These are phyloP conservation scores for Saururus chinensis DNA, from an alignment of 164 flowering plant species.

Conservation along the genomic window DNA sequence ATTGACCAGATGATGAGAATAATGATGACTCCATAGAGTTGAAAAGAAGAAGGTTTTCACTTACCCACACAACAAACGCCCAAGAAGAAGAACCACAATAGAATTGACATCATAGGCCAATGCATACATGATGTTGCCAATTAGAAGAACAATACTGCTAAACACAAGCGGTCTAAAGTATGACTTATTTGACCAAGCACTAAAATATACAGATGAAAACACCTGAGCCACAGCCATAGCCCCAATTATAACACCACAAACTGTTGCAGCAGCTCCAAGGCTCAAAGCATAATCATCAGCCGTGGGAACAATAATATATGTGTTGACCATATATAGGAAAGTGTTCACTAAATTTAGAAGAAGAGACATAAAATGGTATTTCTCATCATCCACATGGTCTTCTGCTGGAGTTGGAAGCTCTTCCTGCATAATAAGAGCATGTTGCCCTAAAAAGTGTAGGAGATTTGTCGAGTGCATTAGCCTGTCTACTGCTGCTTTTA, in stretches of 20 bases:
- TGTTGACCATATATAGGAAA: slow-evolving; percentile 52
- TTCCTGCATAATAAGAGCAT: slow-evolving; percentile 47
- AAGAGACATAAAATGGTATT: slow-evolving; percentile 43
- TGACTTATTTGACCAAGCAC: slow-evolving; percentile 64
- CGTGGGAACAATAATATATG: slow-evolving; percentile 55
- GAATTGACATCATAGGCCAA: slow-evolving; percentile 54
- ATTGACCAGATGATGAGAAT: not conserved
- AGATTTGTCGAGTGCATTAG: slow-evolving; percentile 37
- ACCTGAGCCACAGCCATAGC: slow-evolving; percentile 61
- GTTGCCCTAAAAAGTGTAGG: slow-evolving; percentile 44
- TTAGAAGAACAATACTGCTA: slow-evolving; percentile 47
- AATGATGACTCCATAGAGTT: not conserved
- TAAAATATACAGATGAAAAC: slow-evolving; percentile 52
- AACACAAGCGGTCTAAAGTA: slow-evolving; percentile 51
- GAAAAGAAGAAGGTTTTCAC: slow-evolving; percentile 1
- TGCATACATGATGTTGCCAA: slow-evolving; percentile 43
- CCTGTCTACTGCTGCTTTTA: slow-evolving; percentile 42
- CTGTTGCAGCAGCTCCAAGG: slow-evolving; percentile 58
- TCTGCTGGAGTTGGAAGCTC: slow-evolving; percentile 32
- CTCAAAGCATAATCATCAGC: slow-evolving; percentile 47
- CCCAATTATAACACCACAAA: slow-evolving; percentile 56
- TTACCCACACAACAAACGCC: slow-evolving; percentile 56
- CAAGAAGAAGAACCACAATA: slow-evolving; percentile 35
- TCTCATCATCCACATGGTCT: slow-evolving; percentile 23
- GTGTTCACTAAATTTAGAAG: slow-evolving; percentile 47